These are phyloP conservation scores for Dactylellina parvicollis DNA, from an alignment of 2,329 filamentous ascomycete species.

Conservation along the genomic window DNA sequence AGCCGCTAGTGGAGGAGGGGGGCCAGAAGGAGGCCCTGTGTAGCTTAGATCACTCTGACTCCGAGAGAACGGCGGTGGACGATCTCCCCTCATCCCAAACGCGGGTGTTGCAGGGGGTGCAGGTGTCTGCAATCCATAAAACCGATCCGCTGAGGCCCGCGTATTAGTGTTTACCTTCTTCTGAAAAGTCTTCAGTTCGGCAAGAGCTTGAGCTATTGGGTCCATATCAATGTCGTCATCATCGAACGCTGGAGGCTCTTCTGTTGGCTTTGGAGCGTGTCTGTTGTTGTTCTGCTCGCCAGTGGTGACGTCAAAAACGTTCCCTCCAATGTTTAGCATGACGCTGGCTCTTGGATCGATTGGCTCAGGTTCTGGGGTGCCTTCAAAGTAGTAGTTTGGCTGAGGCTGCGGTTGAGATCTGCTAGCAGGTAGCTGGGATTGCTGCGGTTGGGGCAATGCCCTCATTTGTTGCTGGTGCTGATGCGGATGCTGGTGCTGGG, in stretches of 20 bases:
- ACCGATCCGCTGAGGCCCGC: conserved; percentile 93
- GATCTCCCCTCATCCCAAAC: conserved; percentile 55
- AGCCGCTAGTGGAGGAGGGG: conserved; percentile 62
- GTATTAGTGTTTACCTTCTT: conserved; percentile 73
- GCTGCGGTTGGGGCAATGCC: conserved; percentile 23
- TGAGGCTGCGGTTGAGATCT: conserved; percentile 19
- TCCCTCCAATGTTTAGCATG: conserved; percentile 92
- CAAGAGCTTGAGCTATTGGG: conserved; percentile 89
- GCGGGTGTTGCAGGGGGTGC: conserved; percentile 65
- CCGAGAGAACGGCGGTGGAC: conserved; percentile 18
- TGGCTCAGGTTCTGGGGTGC: conserved; percentile 75
- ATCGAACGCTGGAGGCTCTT: conserved; percentile 60
- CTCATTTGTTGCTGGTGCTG: conserved; percentile 14
- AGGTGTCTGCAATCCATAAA: conserved; percentile 91
- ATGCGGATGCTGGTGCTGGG: conserved; percentile 11
- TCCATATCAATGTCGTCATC: conserved; percentile 65
- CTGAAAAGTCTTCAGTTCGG: conserved; percentile 85
- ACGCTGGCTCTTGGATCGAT: conserved; percentile 92
- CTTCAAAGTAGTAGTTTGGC: conserved; percentile 59
- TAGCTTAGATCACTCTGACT: conserved; percentile 41
- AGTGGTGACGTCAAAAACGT: conserved; percentile 88
- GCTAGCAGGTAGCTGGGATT: conserved; percentile 17
- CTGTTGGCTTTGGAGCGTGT: conserved; percentile 52
- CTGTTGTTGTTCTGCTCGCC: conserved; percentile 7
- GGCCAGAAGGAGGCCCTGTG: conserved; percentile 58